Evolutionary conservation across 2,329 filamentous ascomycete genomes (phyloP), one percentile per base, ranked within the genome.

Genomic region (Hortaea sp.): DNA sequence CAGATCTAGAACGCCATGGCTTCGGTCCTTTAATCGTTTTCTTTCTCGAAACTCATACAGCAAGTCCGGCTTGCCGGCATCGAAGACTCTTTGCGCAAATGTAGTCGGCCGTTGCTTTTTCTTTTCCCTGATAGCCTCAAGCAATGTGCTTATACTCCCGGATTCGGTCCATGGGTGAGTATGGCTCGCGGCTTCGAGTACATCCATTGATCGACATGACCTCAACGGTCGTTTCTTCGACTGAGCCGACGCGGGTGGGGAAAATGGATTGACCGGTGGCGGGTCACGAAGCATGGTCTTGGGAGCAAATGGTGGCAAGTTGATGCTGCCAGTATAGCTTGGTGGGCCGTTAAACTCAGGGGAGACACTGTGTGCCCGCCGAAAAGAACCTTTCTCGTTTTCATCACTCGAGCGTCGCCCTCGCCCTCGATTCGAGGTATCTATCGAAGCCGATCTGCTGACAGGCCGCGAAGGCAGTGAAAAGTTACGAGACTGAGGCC

Each of bases 81-180:
- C 48, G 30, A 54, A 56, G 2, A 56, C 53, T 29, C 53, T 39
- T 13, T 49, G 47, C 4, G 54, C 53, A 30, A 56, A 55, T 32
- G 46, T 53, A 6, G 44, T 40, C 9, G 45, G 31, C n/a, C 30
- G 34, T 32, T 42, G 30, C 11, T 39, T 29, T 3, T 38, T 30
- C n/a, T 47, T 42, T 28, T 47, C 41, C 9, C 28, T 42, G 3
- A 29, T 11, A 6, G 20, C 13, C 7, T 20, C 29, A 7, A 42
- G 7, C 7, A 42, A 11, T 20, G 41, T 32, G 29, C 31, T 7
- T 6, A 30, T 35, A 30, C 29, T 43, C 13, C 35, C 11, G 44
- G 13, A 13, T 9, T 39, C 10, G 7, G 20, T n/a, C 37, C 37
- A 39, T 7, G 37, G 37, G 32, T 12, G 38, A 5, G 39, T 27